Base-by-base conservation (phyloP, 2,329 filamentous ascomycete genomes). In the Falciphora oryzae region DNA sequence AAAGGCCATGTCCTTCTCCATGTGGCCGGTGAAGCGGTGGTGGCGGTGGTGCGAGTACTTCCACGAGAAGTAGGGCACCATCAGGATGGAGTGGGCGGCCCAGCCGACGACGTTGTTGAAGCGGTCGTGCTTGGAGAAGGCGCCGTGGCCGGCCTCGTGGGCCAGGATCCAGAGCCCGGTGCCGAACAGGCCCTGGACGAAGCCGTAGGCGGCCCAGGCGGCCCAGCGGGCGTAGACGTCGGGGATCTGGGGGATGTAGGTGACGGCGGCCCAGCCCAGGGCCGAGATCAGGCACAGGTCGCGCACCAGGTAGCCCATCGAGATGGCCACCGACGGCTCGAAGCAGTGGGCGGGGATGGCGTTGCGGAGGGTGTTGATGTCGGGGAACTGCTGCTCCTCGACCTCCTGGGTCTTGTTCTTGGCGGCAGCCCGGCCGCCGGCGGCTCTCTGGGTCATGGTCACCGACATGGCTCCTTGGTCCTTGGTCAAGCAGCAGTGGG, bases 81-180 rank as follows among this genome's bases (percentile, higher is more conserved):
- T 68, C 28, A 75, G 70, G 18, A 69, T 59, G 13, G 73, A 74
- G 69, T 75, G 74, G 32, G 92, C 86, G 75, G 97, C 77, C 91
- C 92, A 97, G 73, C 94, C 94, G 65, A 95, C 92, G 31, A 91
- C 35, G 71, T 89, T 82, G 74, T 90, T 90, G 68, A 89, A 72
- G 38, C 69, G 72, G 61, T 77, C 77, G 73, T 83, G 79, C 28
- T 77, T 74, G n/a, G 85, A 88, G 73, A 91, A 88, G 61, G 87
- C 86, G 25, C 85, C 84, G 73, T 91, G 89, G 63, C 89, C 89
- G 73, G 85, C 88, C 74, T 91, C 89, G 73, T 91, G 89, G 22
- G 85, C 88, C 57, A 90, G 78, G 68, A 89, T 87, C 89, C 88
- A 91, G 69, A 91, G 76, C 4, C 88, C 88, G 3, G 86, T 89